Percentiles rank a stretch among this genome's conserved stretches.
Conservation (phyloP, 1,139 yeast genomes). For the Diutina ranongensis region DNA sequence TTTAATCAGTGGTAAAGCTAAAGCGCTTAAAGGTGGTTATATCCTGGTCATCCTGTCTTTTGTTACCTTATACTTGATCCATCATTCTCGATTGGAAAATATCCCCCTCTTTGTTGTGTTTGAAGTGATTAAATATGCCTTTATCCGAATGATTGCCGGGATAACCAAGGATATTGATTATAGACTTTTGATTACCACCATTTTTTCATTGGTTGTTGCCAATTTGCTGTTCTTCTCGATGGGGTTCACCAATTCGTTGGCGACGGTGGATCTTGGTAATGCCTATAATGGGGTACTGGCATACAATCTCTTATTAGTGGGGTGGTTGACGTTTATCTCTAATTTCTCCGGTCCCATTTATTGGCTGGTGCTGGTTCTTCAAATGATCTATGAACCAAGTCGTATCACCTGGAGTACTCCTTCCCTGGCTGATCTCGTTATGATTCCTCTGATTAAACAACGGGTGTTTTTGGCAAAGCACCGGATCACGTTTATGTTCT, state of each 20-base stretch:
- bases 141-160: slow-evolving; percentile 7
- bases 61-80: slow-evolving; percentile 44
- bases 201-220: neutral
- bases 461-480: slow-evolving; percentile 25
- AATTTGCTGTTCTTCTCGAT: slow-evolving; percentile 73
- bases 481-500: slow-evolving; percentile 35
- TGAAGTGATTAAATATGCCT: slow-evolving; percentile 24
- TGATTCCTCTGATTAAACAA: slow-evolving; percentile 8
- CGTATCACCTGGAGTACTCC: neutral
- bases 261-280: slow-evolving; percentile 81
- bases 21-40: slow-evolving; percentile 16
- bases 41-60: slow-evolving; percentile 34
- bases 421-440: neutral
- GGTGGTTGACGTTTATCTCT: slow-evolving; percentile 64
- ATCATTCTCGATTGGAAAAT: slow-evolving; percentile 58
- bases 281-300: slow-evolving; percentile 78
- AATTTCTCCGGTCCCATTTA: slow-evolving; percentile 80
- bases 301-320: slow-evolving; percentile 66
- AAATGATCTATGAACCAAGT: slow-evolving; percentile 24
- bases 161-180: neutral
- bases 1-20: slow-evolving; percentile 15
- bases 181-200: neutral
- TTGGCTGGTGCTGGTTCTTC: slow-evolving; percentile 56
- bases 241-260: slow-evolving; percentile 88
- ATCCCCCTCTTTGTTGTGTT: slow-evolving; percentile 60